Percentiles rank a stretch among this genome's conserved stretches.
These are phyloP conservation scores for Moesziomyces sp. DNA, from an alignment of 1,284 basidiomycete species.

Conservation along the genomic window DNA sequence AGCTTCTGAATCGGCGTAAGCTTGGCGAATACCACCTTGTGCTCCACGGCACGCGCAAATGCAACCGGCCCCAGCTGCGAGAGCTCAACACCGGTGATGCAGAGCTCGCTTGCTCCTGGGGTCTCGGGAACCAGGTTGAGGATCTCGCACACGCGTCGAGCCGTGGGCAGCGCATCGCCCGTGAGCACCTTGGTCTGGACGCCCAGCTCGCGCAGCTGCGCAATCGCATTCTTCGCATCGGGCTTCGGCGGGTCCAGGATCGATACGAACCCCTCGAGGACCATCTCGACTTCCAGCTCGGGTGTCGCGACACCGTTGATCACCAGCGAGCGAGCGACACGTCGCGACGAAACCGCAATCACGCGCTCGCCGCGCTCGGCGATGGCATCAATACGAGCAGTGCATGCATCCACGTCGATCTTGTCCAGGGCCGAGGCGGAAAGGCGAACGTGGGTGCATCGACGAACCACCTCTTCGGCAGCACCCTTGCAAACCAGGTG, in stretches of 20 bases:
- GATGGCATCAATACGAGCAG: slow-evolving; percentile 3
- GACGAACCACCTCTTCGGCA: slow-evolving; percentile 9
- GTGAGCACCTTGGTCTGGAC: background rate
- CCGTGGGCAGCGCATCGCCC: background rate
- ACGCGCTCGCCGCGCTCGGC: slow-evolving; percentile 7
- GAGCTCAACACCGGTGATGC: background rate
- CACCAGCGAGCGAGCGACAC: slow-evolving; percentile 1
- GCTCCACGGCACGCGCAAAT: background rate
- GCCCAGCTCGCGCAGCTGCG: background rate
- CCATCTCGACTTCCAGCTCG: background rate
- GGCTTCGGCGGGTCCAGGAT: background rate
- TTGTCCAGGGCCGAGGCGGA: background rate
- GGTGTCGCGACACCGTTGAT: background rate
- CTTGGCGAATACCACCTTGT: background rate
- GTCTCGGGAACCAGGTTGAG: background rate
- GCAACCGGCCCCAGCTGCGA: background rate
- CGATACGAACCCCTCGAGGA: background rate
- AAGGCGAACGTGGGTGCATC: slow-evolving; percentile 8
- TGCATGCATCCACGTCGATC: slow-evolving; percentile 7
- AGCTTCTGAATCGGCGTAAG: background rate
- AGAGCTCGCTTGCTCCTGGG: background rate
- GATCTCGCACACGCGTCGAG: background rate
- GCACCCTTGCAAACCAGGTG: slow-evolving; percentile 10
- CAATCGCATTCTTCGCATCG: background rate
- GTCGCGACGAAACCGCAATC: slow-evolving; percentile 6